Evolutionary conservation across 208 protist species (phyloP), one percentile per base, ranked within the genome.

Genomic region (Porcisia deanei): DNA sequence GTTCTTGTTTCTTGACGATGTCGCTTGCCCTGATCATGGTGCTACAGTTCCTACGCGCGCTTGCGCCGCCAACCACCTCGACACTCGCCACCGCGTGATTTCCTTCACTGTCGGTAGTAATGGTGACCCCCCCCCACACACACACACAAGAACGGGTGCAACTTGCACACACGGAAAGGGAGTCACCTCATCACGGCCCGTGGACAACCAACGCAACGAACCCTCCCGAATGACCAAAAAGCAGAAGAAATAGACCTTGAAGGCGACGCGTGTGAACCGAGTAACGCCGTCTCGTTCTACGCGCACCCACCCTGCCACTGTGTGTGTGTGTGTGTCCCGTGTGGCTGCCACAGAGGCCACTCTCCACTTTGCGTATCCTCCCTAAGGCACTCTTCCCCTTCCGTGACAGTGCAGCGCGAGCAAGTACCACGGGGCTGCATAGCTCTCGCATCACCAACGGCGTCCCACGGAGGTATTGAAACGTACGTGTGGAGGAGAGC

Each of bases 181-280:
- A n/a, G 10, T 30, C 63, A 30, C 4, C 18, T 47, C 39, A 6
- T 22, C 37, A 47, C 63, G 8, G 63, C 63, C 25, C 41, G 1
- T 22, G 30, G 18, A 37, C 22, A 18, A 5, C n/a, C 1, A 37
- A 20, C 7, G 18, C 34, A 22, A 14, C 63, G 22, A 22, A 16
- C 7, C 43, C n/a, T 63, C 39, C 9, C 41, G 8, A 43, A 74
- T n/a, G 2, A 12, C 6, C 47, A 43, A 22, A 16, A 1, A 4
- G 47, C 58, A 60, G 6, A 58, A 49, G 69, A 82, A 75, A 77
- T 64, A 77, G 49, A 67, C 22, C 12, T 18, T 30, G n/a, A 59
- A 10, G 18, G 52, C 8, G n/a, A 30, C 14, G 18, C 52, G 37
- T 34, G 39, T 43, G 1, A 57, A 54, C 53, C 20, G 16, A 9